Percentiles rank a stretch among this genome's conserved stretches.
phyloP scores from a whole-genome alignment of 106 monocot genomes.

The Dendrobium officinale region DNA sequence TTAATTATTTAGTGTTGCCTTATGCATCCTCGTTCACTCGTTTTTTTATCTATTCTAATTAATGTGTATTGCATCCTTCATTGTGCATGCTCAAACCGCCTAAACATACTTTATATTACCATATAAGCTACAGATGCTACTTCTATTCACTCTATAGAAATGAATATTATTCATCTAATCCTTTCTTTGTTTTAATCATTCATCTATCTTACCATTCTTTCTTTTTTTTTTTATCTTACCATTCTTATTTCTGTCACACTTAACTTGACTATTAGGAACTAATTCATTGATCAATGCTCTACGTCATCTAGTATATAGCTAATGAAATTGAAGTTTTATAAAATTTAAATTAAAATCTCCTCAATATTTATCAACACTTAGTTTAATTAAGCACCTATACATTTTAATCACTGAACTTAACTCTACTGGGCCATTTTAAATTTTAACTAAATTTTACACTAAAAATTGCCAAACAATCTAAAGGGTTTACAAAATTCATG shows the following conservation, averaged over 20 bases:
- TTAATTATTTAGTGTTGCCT: no score
- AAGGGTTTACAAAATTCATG: no score
- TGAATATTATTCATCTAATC: not conserved
- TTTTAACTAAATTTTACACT: no score
- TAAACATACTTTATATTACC: no score
- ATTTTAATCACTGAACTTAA: not conserved
- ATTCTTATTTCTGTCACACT: not conserved
- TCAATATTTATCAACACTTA: not conserved
- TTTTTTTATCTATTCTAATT: no score
- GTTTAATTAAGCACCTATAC: no score
- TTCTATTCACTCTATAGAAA: not conserved
- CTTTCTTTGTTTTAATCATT: not conserved
- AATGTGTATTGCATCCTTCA: no score
- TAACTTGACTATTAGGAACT: not conserved
- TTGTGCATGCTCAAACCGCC: no score
- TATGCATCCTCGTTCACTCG: no score
- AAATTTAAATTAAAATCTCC: not conserved
- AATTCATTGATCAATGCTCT: not conserved
- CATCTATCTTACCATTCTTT: not conserved
- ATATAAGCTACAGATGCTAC: not conserved
- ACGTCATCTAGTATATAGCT: not conserved
- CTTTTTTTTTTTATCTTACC: no score
- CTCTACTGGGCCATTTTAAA: no score
- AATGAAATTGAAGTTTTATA: not conserved
- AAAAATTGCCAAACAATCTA: no score